Evolutionary conservation across 176 grass and related monocot genomes (phyloP).

Genomic region (Juncus inflexus): DNA sequence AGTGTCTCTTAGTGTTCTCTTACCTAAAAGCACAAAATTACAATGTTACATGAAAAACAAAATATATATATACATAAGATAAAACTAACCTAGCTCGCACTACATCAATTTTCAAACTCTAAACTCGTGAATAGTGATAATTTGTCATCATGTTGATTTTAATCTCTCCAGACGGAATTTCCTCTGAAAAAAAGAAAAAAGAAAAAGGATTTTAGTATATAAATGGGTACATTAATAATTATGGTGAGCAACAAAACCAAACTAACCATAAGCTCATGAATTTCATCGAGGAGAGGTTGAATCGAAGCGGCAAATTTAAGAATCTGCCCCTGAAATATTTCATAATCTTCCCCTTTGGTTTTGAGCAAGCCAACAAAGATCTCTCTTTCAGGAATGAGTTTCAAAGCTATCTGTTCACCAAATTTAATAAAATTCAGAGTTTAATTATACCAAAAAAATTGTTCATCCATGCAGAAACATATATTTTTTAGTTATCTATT

Average conservation of each 20-base stretch:
- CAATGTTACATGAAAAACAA: no score
- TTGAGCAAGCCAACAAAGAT: slow-evolving; percentile 38
- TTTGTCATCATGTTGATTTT: slow-evolving; percentile 59
- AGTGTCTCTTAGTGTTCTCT: no score
- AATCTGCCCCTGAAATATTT: slow-evolving; percentile 36
- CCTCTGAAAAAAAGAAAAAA: slow-evolving; percentile 36
- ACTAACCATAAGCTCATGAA: slow-evolving; percentile 65
- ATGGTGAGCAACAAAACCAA: neutral
- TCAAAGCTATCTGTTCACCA: slow-evolving; percentile 54
- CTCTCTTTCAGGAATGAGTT: slow-evolving; percentile 69
- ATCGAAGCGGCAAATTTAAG: slow-evolving; percentile 35
- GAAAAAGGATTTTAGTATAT: neutral
- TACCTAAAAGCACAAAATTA: no score
- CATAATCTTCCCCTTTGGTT: slow-evolving; percentile 30
- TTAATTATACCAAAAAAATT: neutral
- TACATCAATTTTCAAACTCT: no score
- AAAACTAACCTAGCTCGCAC: no score
- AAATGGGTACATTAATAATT: neutral
- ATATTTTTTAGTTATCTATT: neutral
- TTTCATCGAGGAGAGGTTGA: slow-evolving; percentile 51
- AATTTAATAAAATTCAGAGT: neutral
- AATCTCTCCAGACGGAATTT: slow-evolving; percentile 63
- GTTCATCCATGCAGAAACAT: neutral
- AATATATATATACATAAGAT: no score
- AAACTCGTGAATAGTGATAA: neutral